Evolutionary conservation across 176 grass and related monocot genomes (phyloP).

Genomic region (Pontederia crassipes): DNA sequence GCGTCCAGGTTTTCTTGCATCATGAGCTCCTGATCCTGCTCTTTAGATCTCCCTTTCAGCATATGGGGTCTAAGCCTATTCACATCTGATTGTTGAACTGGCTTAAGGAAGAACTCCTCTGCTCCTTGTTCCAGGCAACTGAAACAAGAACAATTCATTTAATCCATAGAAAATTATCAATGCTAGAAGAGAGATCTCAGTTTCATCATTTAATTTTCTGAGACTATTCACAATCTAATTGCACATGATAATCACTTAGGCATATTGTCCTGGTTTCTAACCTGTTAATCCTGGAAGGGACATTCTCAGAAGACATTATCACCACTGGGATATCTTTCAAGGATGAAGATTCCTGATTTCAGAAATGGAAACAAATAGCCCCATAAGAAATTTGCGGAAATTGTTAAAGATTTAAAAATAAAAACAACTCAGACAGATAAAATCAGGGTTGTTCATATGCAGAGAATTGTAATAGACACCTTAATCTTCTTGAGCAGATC

Average conservation of each 20-base stretch:
- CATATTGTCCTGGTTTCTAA: not conserved
- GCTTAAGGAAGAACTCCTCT: constrained; percentile 25
- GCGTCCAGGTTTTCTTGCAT: no score
- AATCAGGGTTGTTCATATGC: no score
- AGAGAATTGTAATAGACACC: not conserved
- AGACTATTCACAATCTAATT: no score
- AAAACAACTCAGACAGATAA: no score
- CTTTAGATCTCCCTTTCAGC: constrained; percentile 19
- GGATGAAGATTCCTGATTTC: constrained; percentile 19
- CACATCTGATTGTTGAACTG: constrained; percentile 17
- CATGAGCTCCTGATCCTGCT: not conserved
- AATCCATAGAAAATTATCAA: no score
- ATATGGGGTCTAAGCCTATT: constrained; percentile 12
- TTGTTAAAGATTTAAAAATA: no score
- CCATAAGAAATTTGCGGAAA: no score
- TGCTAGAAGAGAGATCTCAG: no score
- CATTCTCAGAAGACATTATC: constrained; percentile 28
- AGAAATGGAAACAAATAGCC: not conserved
- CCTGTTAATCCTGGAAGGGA: constrained; percentile 26
- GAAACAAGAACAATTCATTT: not conserved
- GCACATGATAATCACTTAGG: no score
- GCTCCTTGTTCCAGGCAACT: constrained; percentile 27
- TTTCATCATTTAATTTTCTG: not conserved
- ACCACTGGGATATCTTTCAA: constrained; percentile 27
- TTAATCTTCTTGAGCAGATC: constrained; percentile 26